phyloP scores from a whole-genome alignment of 345 rosid genomes.

The Citrus hindsii region DNA sequence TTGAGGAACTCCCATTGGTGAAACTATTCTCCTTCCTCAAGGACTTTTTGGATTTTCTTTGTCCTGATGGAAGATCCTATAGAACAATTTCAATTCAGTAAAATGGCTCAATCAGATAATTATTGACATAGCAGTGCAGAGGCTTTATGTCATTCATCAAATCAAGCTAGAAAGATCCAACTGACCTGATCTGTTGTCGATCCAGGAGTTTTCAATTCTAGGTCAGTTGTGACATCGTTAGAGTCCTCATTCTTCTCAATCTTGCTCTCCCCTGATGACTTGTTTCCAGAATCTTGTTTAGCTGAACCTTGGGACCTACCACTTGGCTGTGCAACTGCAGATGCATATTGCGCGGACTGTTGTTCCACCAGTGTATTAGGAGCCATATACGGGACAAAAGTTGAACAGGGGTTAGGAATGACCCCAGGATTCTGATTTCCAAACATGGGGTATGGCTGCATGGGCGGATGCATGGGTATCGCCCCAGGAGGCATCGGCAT shows the following conservation, averaged over 20 bases:
- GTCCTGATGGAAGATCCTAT: slow-evolving; percentile 53
- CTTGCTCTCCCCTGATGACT: slow-evolving; percentile 57
- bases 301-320: slow-evolving; percentile 35
- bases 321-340: slow-evolving; percentile 38
- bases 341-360: slow-evolving; percentile 41
- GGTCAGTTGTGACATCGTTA: slow-evolving; percentile 67
- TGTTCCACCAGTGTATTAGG: slow-evolving; percentile 57
- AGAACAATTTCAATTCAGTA: slow-evolving; percentile 9
- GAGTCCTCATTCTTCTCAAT: slow-evolving; percentile 53
- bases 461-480: slow-evolving; percentile 79
- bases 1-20: slow-evolving; percentile 52
- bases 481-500: slow-evolving; percentile 73
- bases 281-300: slow-evolving; percentile 46
- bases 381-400: slow-evolving; percentile 64
- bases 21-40: slow-evolving; percentile 37
- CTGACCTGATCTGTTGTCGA: slow-evolving; percentile 66
- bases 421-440: slow-evolving; percentile 69
- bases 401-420: slow-evolving; percentile 61
- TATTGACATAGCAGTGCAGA: background rate
- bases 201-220: slow-evolving; percentile 89
- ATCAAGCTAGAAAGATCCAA: slow-evolving; percentile 4
- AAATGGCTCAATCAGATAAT: background rate
- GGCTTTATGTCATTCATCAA: background rate
- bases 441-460: slow-evolving; percentile 71
- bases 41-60: slow-evolving; percentile 44